Percentiles rank a stretch among this genome's conserved stretches.
phyloP scores from a whole-genome alignment of 2,329 filamentous ascomycete species.

The Beauveria australis region DNA sequence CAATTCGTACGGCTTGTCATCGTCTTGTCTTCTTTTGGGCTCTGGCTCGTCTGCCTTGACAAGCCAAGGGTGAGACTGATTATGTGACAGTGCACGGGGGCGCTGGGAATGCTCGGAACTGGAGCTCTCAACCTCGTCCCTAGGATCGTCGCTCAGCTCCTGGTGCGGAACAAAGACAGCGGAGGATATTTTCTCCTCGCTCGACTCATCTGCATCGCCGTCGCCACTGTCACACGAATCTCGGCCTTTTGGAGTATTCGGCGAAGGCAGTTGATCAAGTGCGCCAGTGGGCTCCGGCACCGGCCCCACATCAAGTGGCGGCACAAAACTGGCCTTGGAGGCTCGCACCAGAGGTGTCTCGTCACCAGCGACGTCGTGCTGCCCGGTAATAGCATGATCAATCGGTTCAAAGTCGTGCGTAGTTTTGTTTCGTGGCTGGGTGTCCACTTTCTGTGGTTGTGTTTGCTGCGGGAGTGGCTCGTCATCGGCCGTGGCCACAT shows the following conservation, averaged over 20 bases:
- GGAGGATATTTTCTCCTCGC: conserved; percentile 80
- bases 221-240: conserved; percentile 29
- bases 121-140: conserved; percentile 22
- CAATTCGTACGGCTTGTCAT: conserved; percentile 15
- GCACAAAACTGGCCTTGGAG: conserved; percentile 9
- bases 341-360: conserved; percentile 11
- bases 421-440: conserved; percentile 7
- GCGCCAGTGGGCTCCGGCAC: background rate
- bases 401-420: conserved; percentile 13
- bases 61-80: conserved; percentile 42
- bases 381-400: background rate
- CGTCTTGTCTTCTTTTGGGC: conserved; percentile 22
- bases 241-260: conserved; percentile 29
- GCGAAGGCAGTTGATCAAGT: conserved; percentile 21
- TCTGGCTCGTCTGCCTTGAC: conserved; percentile 48
- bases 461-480: background rate
- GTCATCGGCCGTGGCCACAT: background rate
- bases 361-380: conserved; percentile 1
- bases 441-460: background rate
- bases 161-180: conserved; percentile 76
- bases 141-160: conserved; percentile 32
- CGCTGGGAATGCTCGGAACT: conserved; percentile 38
- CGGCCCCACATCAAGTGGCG: conserved; percentile 9
- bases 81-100: conserved; percentile 34
- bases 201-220: conserved; percentile 51